Evolutionary conservation across 495 filamentous ascomycete species (phyloP).

Genomic region (Xylaria acuta): DNA sequence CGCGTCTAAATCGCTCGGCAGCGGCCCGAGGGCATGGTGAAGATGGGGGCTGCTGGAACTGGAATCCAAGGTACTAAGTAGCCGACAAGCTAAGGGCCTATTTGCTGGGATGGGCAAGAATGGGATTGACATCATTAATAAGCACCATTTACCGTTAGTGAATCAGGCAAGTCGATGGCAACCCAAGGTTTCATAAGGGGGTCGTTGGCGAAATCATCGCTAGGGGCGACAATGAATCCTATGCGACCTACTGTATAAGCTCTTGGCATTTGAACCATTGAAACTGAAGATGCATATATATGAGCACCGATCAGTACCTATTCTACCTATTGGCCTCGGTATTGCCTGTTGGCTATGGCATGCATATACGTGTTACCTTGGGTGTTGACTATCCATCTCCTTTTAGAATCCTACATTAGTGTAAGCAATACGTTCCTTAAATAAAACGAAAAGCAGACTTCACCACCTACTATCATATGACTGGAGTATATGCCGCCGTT

Average conservation of each 20-base stretch:
- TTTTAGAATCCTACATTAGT: slow-evolving; percentile 11
- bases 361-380: slow-evolving; percentile 1
- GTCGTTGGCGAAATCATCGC: slow-evolving; percentile 10
- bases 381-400: not conserved
- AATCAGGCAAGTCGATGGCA: not conserved
- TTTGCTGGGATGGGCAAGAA: not conserved
- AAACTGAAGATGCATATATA: slow-evolving; percentile 9
- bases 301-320: slow-evolving; percentile 1
- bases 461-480: not conserved
- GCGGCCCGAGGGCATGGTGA: slow-evolving; percentile 23
- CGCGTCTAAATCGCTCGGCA: slow-evolving; percentile 29
- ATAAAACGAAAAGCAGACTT: slow-evolving; percentile 2
- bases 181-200: slow-evolving; percentile 1
- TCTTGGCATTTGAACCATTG: slow-evolving; percentile 3
- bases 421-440: slow-evolving; percentile 20
- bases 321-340: not conserved
- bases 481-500: not conserved
- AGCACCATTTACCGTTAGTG: not conserved
- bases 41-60: slow-evolving; percentile 20
- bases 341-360: slow-evolving; percentile 7
- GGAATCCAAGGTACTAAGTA: not conserved
- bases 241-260: not conserved
- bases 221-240: slow-evolving; percentile 13
- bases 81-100: not conserved
- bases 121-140: slow-evolving; percentile 1